phyloP scores from a whole-genome alignment of 164 flowering plant genomes.

The Vitis rotundifolia region DNA sequence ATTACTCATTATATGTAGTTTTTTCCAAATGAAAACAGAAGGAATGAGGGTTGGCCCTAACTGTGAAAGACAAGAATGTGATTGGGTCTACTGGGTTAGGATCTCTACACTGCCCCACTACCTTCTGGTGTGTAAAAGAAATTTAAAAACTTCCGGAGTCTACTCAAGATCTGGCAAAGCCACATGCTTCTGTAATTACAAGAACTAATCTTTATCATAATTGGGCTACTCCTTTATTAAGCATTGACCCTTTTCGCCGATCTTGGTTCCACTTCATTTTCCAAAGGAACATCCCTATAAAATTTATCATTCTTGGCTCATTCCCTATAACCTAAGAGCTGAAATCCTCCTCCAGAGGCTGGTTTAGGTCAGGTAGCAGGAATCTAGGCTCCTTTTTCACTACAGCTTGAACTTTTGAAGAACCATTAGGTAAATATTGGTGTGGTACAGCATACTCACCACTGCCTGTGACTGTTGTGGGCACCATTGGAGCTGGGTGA shows the following conservation, averaged over 20 bases:
- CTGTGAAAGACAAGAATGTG: conserved; percentile 15
- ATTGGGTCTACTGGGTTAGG: conserved; percentile 24
- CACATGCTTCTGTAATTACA: conserved; percentile 10
- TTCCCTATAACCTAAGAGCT: conserved; percentile 7
- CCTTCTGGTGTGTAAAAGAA: conserved; percentile 10
- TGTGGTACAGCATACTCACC: neutral
- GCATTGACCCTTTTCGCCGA: neutral
- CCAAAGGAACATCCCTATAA: neutral
- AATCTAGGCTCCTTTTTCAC: conserved; percentile 7
- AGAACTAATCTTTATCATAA: conserved; percentile 5
- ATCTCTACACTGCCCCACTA: conserved; percentile 30
- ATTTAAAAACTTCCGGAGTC: neutral
- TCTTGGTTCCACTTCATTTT: conserved; percentile 2
- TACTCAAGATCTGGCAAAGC: conserved; percentile 7
- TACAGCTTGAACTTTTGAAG: conserved; percentile 7
- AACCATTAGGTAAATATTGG: neutral
- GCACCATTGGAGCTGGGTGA: neutral
- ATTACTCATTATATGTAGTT: conserved; percentile 18
- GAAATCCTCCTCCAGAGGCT: conserved; percentile 33
- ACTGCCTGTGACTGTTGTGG: conserved; percentile 4
- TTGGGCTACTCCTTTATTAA: conserved; percentile 8
- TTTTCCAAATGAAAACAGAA: conserved; percentile 6
- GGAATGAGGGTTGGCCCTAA: conserved; percentile 21
- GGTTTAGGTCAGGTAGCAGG: conserved; percentile 47
- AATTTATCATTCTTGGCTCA: conserved; percentile 19